phyloP scores from a whole-genome alignment of 177 flowering plant genomes.

The Vitis hybrid region DNA sequence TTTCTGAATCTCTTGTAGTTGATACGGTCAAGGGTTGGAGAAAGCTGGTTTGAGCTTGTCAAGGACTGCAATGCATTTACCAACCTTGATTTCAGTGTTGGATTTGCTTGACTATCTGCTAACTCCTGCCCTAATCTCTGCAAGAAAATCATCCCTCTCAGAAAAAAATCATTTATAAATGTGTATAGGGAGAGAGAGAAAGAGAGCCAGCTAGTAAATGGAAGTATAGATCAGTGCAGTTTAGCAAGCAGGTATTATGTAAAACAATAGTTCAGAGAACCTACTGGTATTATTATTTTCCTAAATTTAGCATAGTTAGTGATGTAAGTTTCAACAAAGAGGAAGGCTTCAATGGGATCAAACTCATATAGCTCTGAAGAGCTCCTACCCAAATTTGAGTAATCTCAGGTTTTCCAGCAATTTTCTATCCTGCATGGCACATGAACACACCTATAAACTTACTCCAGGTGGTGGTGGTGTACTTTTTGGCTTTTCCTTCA shows the following conservation, averaged over 20 bases:
- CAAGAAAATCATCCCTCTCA: slow-evolving; percentile 6
- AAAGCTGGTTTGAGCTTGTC: slow-evolving; percentile 72
- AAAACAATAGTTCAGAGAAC: too few relatives aligned
- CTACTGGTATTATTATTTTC: too few relatives aligned
- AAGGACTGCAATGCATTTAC: slow-evolving; percentile 73
- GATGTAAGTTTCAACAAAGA: not conserved
- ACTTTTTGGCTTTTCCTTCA: too few relatives aligned
- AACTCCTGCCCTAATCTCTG: slow-evolving; percentile 78
- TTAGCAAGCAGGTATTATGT: too few relatives aligned
- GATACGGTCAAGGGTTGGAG: slow-evolving; percentile 64
- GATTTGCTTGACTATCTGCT: slow-evolving; percentile 64
- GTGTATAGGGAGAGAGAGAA: not conserved
- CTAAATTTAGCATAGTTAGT: too few relatives aligned
- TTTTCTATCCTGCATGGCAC: too few relatives aligned
- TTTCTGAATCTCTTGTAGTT: slow-evolving; percentile 81
- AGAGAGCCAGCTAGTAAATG: too few relatives aligned
- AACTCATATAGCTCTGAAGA: not conserved
- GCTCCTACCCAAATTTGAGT: not conserved
- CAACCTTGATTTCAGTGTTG: slow-evolving; percentile 53
- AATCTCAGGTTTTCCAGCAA: not conserved
- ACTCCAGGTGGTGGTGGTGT: too few relatives aligned
- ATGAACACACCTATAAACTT: too few relatives aligned
- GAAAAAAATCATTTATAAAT: not conserved
- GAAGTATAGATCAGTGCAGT: too few relatives aligned
- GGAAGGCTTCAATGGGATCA: not conserved